Base-by-base conservation (phyloP, 75 land plant genomes). In the Cryptomeria japonica region DNA sequence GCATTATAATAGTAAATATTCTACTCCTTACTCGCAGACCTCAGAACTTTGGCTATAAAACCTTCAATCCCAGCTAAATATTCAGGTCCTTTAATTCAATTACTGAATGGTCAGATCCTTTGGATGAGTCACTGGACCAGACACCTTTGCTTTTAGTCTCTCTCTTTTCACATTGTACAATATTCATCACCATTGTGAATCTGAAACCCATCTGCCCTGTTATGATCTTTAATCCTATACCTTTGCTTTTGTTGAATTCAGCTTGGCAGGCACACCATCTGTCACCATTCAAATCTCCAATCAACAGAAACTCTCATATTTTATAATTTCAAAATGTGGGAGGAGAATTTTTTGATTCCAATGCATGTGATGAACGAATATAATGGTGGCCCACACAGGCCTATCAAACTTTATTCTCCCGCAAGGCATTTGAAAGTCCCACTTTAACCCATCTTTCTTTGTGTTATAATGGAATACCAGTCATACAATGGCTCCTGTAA, bases 241-340 rank as follows among this genome's bases (percentile, higher is more conserved):
- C 83, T 41, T 42, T 80, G 31, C 83, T 80, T 80, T 80, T 42
- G 83, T 42, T 80, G 44, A 10, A 25, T 80, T 80, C 3, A 80
- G 49, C 42, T 37, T 5, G 25, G 39, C 19, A 22, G 49, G 6
- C 9, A 41, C 16, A 41, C 47, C 19, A 9, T 42, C 44, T 80
- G 4, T 42, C 83, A 80, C 77, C 77, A 11, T 34, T 73, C 28
- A n/a, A 32, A 72, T 47, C 49, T 47, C 49, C 49, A 47, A 47
- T 47, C 49, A 51, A 51, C 53, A 51, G 53, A 51, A 51, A 13
- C 53, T 51, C 12, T 1, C 53, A 51, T 51, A 51, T 51, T 51
- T 51, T 12, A 51, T 51, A 13, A 51, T 11, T 12, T 16, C 77
- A 73, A 32, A 25, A 1, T 11, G 25, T 80, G 83, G 28, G 44